These are phyloP conservation scores for Trametes coccinea DNA, from an alignment of 768 basidiomycete species.

Conservation along the genomic window DNA sequence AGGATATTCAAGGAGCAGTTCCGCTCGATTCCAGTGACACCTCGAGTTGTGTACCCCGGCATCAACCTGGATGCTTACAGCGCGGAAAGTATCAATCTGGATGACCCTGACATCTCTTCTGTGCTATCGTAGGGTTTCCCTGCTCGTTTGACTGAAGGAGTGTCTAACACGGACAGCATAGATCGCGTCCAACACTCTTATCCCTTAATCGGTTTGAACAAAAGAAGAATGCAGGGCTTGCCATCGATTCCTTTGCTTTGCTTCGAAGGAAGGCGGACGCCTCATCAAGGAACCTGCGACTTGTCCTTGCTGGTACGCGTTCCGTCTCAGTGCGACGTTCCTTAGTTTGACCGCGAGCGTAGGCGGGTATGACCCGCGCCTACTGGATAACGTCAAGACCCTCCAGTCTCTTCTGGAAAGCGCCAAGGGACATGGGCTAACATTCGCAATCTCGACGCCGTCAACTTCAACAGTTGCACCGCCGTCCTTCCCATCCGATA, in stretches of 20 bases:
- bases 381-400: slow-evolving; percentile 80
- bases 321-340: no score
- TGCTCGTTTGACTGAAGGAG: not conserved
- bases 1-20: slow-evolving; percentile 78
- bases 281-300: slow-evolving; percentile 47
- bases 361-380: slow-evolving; percentile 90
- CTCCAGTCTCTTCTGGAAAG: slow-evolving; percentile 62
- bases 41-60: slow-evolving; percentile 91
- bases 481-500: slow-evolving; percentile 44
- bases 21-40: slow-evolving; percentile 57
- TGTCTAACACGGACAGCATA: slow-evolving; percentile 26
- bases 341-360: not conserved
- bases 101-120: slow-evolving; percentile 52
- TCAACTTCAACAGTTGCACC: slow-evolving; percentile 38
- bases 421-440: slow-evolving; percentile 53
- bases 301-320: slow-evolving; percentile 74
- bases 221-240: slow-evolving; percentile 90
- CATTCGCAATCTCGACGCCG: slow-evolving; percentile 58
- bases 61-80: slow-evolving; percentile 82
- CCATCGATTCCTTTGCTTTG: slow-evolving; percentile 73
- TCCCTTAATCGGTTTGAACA: slow-evolving; percentile 94
- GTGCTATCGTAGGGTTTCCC: slow-evolving; percentile 55
- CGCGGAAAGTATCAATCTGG: slow-evolving; percentile 35
- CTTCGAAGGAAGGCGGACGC: slow-evolving; percentile 37
- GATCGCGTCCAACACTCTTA: slow-evolving; percentile 70